Evolutionary conservation across 441 rosid species (phyloP).

Genomic region (Erodium moschatum): DNA sequence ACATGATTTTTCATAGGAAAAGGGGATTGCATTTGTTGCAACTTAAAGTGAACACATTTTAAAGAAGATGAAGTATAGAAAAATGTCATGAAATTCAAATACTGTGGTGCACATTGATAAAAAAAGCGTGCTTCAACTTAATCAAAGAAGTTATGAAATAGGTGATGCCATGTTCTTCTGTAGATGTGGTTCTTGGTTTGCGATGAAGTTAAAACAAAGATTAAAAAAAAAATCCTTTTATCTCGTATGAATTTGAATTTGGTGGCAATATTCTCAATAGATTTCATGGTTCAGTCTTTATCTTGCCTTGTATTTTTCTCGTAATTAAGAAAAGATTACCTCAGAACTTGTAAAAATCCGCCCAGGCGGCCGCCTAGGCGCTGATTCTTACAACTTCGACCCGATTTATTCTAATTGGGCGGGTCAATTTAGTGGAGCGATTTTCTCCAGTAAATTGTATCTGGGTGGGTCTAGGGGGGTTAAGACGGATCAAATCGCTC

Average conservation of each 20-base stretch:
- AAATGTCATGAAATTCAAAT: not conserved
- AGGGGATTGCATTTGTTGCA: too few relatives aligned
- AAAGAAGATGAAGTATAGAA: not conserved
- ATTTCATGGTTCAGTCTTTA: not conserved
- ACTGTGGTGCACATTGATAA: not conserved
- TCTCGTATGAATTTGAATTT: not conserved
- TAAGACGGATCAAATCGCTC: too few relatives aligned
- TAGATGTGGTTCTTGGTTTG: not conserved
- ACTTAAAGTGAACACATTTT: too few relatives aligned
- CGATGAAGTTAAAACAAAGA: not conserved
- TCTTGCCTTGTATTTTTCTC: not conserved
- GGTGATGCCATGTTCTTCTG: not conserved
- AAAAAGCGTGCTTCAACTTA: not conserved
- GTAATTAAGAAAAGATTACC: too few relatives aligned
- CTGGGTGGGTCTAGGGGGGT: too few relatives aligned
- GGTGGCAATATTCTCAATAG: not conserved
- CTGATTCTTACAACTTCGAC: too few relatives aligned
- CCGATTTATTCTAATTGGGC: too few relatives aligned
- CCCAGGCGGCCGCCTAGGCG: too few relatives aligned
- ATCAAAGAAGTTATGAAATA: not conserved
- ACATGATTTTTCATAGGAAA: too few relatives aligned
- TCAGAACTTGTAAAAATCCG: too few relatives aligned
- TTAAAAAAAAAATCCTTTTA: not conserved
- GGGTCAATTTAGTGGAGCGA: too few relatives aligned
- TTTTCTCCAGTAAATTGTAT: too few relatives aligned